These are phyloP conservation scores for Neophaeococcomyces aloes DNA, from an alignment of 2,329 filamentous ascomycete genomes.

Conservation along the genomic window DNA sequence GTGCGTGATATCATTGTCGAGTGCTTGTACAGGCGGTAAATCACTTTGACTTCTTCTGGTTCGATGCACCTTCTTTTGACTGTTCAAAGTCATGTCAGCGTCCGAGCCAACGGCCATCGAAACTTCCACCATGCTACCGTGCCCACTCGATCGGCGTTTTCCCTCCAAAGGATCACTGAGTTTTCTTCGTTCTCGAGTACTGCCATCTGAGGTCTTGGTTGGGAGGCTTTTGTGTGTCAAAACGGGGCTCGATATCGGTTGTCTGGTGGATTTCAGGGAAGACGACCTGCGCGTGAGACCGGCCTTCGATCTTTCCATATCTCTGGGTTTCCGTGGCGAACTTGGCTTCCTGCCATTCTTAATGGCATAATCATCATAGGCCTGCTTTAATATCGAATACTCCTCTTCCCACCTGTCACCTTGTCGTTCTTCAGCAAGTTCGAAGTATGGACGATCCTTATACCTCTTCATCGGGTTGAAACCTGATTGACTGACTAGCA, in stretches of 20 bases:
- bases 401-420: slow-evolving; percentile 89
- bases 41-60: slow-evolving; percentile 21
- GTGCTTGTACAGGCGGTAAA: slow-evolving; percentile 12
- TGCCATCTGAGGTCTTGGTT: slow-evolving; percentile 13
- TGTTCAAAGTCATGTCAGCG: slow-evolving; percentile 17
- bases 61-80: slow-evolving; percentile 12
- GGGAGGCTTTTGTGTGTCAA: slow-evolving; percentile 16
- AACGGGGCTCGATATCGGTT: slow-evolving; percentile 17
- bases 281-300: slow-evolving; percentile 28
- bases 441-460: slow-evolving; percentile 71
- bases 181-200: slow-evolving; percentile 10
- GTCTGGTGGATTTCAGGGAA: slow-evolving; percentile 27
- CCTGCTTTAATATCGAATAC: slow-evolving; percentile 65
- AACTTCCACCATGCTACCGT: slow-evolving; percentile 11
- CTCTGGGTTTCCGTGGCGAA: slow-evolving; percentile 32
- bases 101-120: slow-evolving; percentile 22
- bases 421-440: slow-evolving; percentile 70
- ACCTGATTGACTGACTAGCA: slow-evolving; percentile 63
- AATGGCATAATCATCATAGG: slow-evolving; percentile 32
- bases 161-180: slow-evolving; percentile 2
- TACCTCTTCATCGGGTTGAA: slow-evolving; percentile 74
- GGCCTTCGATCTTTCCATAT: slow-evolving; percentile 31
- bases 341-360: slow-evolving; percentile 23
- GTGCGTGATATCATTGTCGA: slow-evolving; percentile 16
- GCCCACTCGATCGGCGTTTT: neutral